phyloP scores from a whole-genome alignment of 2,329 filamentous ascomycete genomes.

The Gaeumannomyces sp. region DNA sequence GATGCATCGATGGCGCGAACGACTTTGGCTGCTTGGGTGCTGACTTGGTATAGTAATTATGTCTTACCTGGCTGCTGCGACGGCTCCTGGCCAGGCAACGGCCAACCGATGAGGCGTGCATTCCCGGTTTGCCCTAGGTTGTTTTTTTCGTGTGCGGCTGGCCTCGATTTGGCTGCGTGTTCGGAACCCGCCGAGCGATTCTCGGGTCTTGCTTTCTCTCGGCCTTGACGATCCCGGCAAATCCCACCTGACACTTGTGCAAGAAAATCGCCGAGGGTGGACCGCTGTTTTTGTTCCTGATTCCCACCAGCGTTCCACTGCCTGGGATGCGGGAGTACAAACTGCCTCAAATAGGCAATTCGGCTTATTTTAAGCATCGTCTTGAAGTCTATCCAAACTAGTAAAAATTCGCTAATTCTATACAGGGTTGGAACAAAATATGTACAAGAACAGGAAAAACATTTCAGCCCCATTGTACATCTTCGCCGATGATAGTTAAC shows the following conservation, averaged over 20 bases:
- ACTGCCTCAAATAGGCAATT: not conserved
- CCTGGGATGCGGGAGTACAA: not conserved
- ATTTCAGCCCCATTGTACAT: not conserved
- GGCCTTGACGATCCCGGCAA: not conserved
- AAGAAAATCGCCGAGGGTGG: too few species aligned
- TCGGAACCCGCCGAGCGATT: not conserved
- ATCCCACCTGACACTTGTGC: not conserved
- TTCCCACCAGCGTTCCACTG: not conserved
- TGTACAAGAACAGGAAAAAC: not conserved
- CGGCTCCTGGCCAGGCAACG: not conserved
- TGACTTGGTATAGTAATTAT: too few species aligned
- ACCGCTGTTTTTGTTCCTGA: not conserved
- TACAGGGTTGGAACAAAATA: not conserved
- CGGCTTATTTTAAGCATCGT: not conserved
- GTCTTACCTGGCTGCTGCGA: too few species aligned
- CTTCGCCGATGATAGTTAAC: not conserved
- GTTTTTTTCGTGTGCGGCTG: too few species aligned
- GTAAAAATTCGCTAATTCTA: not conserved
- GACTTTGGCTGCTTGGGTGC: not conserved
- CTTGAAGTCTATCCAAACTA: not conserved
- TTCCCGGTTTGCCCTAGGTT: not conserved
- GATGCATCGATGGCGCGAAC: not conserved
- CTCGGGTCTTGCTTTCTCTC: not conserved
- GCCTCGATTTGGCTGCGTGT: not conserved
- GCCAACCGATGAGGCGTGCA: not conserved